Base-by-base conservation (phyloP, 2,329 filamentous ascomycete genomes). In the Hypoxylon sp. region DNA sequence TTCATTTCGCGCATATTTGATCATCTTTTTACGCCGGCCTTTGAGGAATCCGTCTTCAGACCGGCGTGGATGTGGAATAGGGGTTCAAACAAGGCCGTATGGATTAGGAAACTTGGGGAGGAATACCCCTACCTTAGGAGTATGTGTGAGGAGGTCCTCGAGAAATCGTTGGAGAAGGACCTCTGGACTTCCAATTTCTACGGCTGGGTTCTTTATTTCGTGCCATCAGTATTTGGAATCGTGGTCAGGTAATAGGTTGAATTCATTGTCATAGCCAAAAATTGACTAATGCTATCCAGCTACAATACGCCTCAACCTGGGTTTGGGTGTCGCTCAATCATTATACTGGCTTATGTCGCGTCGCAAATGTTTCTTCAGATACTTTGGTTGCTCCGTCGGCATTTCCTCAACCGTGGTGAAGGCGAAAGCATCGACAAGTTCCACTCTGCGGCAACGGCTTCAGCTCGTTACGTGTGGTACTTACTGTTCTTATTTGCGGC, bases 1-100 rank as follows among this genome's bases (percentile, higher is more conserved):
- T 31, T 26, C 31, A 11, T 19, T 3, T 11, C 31, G n/a, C 37
- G 51, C 17, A 37, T 58, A 22, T 44, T 63, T 33, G 37, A 52
- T 11, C 29, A 17, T 17, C 8, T 55, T 5, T 67, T 63, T 37
- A 19, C 17, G 8, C 51, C 57, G n/a, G 59, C 59, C 14, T 63
- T 33, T 11, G 22, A 63, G 11, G 35, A 59, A 14, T 63, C 64
- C 2, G 19, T n/a, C 1, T 63, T 59, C 13, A 63, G 26, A 37
- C 59, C 64, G 1, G 64, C 59, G 3, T 67, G 59, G 64, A 63
- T 67, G 54, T 67, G 64, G 64, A 67, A 67, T 44, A 58, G 64
- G 24, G 64, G 64, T 1, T 48, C 39, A 3, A 63, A 59, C 17
- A 67, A 67, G 35, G 64, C 59, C 1, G 54, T 44, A 42, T 67